phyloP scores from a whole-genome alignment of 1,139 yeast species.

The Yamadazyma epiphylla region DNA sequence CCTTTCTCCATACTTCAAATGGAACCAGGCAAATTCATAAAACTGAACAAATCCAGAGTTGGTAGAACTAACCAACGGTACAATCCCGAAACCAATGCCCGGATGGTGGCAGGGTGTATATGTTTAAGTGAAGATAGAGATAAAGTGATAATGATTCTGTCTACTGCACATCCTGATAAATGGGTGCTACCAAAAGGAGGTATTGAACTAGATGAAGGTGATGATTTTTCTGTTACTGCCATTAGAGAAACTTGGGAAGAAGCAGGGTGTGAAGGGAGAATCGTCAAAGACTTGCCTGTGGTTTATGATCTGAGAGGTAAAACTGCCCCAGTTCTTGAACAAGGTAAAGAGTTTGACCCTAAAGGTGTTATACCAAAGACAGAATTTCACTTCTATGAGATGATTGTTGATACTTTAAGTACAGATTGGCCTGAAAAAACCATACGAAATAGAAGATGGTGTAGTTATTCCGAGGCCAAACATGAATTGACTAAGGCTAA shows the following conservation, averaged over 20 bases:
- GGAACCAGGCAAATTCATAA: neutral
- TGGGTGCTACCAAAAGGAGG: slow-evolving; percentile 98
- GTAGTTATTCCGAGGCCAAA: slow-evolving; percentile 67
- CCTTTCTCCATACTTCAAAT: slow-evolving; percentile 1
- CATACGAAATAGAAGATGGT: slow-evolving; percentile 69
- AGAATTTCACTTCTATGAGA: slow-evolving; percentile 82
- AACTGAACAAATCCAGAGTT: slow-evolving; percentile 20
- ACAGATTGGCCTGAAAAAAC: slow-evolving; percentile 72
- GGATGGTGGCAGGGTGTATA: slow-evolving; percentile 90
- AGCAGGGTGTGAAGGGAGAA: slow-evolving; percentile 78
- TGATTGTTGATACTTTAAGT: slow-evolving; percentile 54
- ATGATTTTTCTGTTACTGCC: slow-evolving; percentile 54
- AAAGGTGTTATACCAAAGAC: slow-evolving; percentile 52
- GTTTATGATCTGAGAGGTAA: slow-evolving; percentile 69
- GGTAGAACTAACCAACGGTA: slow-evolving; percentile 41
- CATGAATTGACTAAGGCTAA: slow-evolving; percentile 56
- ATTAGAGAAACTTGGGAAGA: slow-evolving; percentile 97
- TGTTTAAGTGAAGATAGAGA: slow-evolving; percentile 56
- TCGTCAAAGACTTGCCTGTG: slow-evolving; percentile 53
- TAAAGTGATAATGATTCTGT: slow-evolving; percentile 72
- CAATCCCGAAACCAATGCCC: slow-evolving; percentile 59
- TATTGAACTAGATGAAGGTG: slow-evolving; percentile 78
- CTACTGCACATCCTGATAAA: slow-evolving; percentile 58
- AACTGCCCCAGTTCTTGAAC: slow-evolving; percentile 47
- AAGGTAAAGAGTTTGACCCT: slow-evolving; percentile 40